Evolutionary conservation across 306 rosid genomes (phyloP).

Genomic region (Cucurbita pepo): DNA sequence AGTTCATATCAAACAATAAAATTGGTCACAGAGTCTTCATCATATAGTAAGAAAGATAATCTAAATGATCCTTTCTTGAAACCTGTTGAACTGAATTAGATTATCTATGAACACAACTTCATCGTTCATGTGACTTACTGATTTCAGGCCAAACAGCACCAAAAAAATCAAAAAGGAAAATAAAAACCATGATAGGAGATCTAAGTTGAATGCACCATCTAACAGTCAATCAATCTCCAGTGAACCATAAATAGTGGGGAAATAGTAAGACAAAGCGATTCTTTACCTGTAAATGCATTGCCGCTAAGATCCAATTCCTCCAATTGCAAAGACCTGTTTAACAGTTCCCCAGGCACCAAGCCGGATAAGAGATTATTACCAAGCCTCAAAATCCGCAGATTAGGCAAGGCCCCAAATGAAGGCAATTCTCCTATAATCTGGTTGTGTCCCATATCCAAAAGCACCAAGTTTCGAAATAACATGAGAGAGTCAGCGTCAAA

Average conservation of each 20-base stretch:
- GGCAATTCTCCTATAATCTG: constrained; percentile 63
- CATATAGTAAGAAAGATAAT: neutral
- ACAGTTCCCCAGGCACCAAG: constrained; percentile 45
- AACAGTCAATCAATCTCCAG: neutral
- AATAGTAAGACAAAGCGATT: neutral
- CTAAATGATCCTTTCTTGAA: neutral
- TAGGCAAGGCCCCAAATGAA: constrained; percentile 37
- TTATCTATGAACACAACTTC: neutral
- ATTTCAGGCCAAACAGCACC: neutral
- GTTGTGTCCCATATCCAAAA: constrained; percentile 60
- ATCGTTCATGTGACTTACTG: neutral
- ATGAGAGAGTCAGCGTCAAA: constrained; percentile 27
- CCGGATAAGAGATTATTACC: constrained; percentile 43
- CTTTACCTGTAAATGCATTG: constrained; percentile 74
- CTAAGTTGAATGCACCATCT: neutral
- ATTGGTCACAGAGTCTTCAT: neutral
- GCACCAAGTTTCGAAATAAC: constrained; percentile 49
- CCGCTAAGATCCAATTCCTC: constrained; percentile 70
- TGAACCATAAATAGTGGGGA: neutral
- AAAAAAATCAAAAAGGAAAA: neutral
- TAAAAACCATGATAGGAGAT: neutral
- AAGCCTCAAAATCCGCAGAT: constrained; percentile 43
- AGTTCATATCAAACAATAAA: neutral
- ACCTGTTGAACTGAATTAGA: neutral
- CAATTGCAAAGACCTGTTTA: constrained; percentile 33